Base-by-base conservation (phyloP, 73 alveolate genomes). In the Paramecium sexaurelia region DNA sequence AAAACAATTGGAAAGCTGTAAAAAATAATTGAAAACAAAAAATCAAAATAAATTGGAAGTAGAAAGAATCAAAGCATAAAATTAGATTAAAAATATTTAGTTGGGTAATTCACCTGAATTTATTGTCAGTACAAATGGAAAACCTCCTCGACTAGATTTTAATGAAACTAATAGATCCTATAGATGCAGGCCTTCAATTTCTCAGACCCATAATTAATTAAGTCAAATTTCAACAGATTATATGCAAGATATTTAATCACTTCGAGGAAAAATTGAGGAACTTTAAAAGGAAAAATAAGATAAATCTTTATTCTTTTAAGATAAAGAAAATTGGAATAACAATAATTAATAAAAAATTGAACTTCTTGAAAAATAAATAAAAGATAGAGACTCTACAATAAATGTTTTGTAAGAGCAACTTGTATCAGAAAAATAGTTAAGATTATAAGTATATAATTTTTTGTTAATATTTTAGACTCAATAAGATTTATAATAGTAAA, bases 121-220 rank as follows among this genome's bases (percentile, higher is more conserved):
- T 61, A 61, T 61, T 61, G 83, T 61, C 83, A 61, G 83, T 61
- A 5, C 83, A 29, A 29, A 61, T 32, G 43, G 47, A 29, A 61
- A 61, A 32, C 83, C 83, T 29, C 83, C 83, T 5, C 20, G 83
- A 26, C 47, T 61, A 10, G 83, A 61, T 29, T 32, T 61, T 61
- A 61, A 61, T 61, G 83, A 61, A 61, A 61, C 83, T 0, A 61
- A 61, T 61, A 61, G 39, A 26, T 61, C 83, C 26, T 29, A 61
- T 61, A 61, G 83, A 61, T 26, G 83, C 13, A 17, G 83, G 1
- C 83, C 83, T 13, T 61, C 83, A 26, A 61, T 26, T 15, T 61
- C 83, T 61, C 11, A 61, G 83, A 61, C 83, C 11, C 83, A 61
- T 61, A 61, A 61, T 61, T 61, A 61, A 24, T 32, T 61, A 24